Base-by-base conservation (phyloP, 495 filamentous ascomycete genomes). In the Podospora sp. region DNA sequence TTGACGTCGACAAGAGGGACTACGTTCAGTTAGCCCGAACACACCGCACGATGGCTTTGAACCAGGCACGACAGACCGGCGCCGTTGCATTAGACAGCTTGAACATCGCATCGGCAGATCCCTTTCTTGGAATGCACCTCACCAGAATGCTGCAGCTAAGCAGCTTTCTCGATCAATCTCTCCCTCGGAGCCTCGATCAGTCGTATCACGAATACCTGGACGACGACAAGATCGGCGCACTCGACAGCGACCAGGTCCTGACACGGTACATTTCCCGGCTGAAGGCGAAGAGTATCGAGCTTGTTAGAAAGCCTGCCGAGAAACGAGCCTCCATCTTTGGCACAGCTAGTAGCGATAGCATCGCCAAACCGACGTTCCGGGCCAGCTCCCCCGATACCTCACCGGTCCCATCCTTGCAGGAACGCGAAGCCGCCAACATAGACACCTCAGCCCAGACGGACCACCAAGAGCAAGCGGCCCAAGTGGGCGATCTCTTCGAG, bases 121-220 rank as follows among this genome's bases (percentile, higher is more conserved):
- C 59, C 1, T 40, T 36, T 20, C 29, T 22, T 6, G 27, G 0
- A n/a, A 5, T 16, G 1, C 65, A 67, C 29, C 27, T 67, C 1
- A n/a, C 20, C 0, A 0, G 25, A 11, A 67, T 67, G 65, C 46
- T 67, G 21, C 60, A 63, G 25, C 40, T 62, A 36, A 35, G 8
- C 29, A 18, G 22, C 6, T 67, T 67, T 16, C 29, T 62, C 46
- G 59, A 6, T 46, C 65, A 67, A 16, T 60, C 65, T 6, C 58
- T 67, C 3, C 65, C 65, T 1, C 59, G 65, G 0, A 55, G 58
- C 60, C 24, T 67, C 0, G 65, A 67, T n/a, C 65, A 67, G 51
- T 67, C 65, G 1, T 67, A 67, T 22, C 50, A 67, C 25, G 50
- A 62, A 0, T 51, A 67, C 7, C 25, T 67, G 4, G 65, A 67